A percentile compares a stretch with the other conserved stretches of the same genome.
phyloP scores from a whole-genome alignment of 192 early-diverging fungal species.

The Coemansia sp. region DNA sequence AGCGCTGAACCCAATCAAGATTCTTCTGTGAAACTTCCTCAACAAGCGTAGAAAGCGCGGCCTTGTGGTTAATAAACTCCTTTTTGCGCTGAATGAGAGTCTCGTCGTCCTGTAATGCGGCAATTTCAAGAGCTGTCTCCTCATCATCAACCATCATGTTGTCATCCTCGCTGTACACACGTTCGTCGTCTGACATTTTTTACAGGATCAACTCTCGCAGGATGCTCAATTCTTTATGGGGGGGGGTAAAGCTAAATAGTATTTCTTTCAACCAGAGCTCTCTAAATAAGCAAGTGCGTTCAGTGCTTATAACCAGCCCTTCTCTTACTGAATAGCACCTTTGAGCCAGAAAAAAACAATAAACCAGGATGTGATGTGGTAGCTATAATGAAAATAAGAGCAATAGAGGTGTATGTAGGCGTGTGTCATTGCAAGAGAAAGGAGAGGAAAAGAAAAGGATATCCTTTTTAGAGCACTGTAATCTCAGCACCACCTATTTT shows the following conservation, averaged over 20 bases:
- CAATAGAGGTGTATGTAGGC: too few species aligned
- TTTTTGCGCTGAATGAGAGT: slow-evolving; percentile 28
- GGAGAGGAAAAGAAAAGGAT: too few species aligned
- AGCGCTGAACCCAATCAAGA: slow-evolving; percentile 72
- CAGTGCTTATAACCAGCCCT: too few species aligned
- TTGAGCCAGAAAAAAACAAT: too few species aligned
- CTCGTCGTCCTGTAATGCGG: slow-evolving; percentile 37
- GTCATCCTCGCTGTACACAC: slow-evolving; percentile 11
- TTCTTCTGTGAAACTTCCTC: slow-evolving; percentile 65
- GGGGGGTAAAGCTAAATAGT: background rate
- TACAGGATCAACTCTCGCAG: background rate
- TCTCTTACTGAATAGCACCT: too few species aligned
- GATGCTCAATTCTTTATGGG: background rate
- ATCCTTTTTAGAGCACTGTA: too few species aligned
- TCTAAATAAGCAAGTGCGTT: too few species aligned
- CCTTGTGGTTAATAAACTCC: slow-evolving; percentile 46
- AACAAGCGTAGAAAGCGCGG: slow-evolving; percentile 60
- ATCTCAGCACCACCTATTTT: too few species aligned
- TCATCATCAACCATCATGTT: slow-evolving; percentile 41
- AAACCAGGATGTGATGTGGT: too few species aligned
- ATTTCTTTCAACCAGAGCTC: background rate
- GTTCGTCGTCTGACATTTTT: slow-evolving; percentile 32
- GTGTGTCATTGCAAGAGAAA: too few species aligned
- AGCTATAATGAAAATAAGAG: too few species aligned
- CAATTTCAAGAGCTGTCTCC: slow-evolving; percentile 53